Evolutionary conservation across 176 grass and related monocot genomes (phyloP).

Genomic region (Musa itinerans): DNA sequence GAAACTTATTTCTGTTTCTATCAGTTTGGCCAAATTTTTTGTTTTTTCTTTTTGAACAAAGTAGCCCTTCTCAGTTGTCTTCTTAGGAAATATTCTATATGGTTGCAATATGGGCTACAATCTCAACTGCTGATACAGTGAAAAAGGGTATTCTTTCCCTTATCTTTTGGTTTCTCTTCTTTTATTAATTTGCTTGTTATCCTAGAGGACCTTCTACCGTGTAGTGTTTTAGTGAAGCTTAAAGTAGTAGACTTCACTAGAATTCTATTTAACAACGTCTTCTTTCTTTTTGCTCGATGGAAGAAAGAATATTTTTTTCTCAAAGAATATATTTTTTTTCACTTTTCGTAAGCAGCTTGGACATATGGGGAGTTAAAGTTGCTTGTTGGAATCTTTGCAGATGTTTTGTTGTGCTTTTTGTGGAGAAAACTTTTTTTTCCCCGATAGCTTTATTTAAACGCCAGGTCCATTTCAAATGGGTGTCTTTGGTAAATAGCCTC

Average conservation of each 20-base stretch:
- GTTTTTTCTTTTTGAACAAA: background rate
- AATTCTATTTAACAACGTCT: background rate
- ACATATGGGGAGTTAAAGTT: too few relatives aligned
- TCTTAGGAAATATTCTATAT: too few relatives aligned
- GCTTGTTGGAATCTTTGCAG: background rate
- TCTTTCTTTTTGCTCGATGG: background rate
- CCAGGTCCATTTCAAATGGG: background rate
- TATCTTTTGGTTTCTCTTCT: background rate
- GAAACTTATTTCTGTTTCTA: background rate
- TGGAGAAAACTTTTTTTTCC: background rate
- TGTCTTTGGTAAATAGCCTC: background rate
- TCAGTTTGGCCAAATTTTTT: background rate
- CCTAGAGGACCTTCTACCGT: background rate
- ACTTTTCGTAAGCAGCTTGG: too few relatives aligned
- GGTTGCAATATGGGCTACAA: background rate
- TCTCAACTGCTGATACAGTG: background rate
- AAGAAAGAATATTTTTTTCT: background rate
- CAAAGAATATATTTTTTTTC: too few relatives aligned
- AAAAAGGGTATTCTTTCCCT: background rate
- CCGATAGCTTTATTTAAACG: background rate
- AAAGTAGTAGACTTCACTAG: background rate
- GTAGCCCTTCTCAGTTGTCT: background rate
- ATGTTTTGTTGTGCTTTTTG: background rate
- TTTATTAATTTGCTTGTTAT: background rate
- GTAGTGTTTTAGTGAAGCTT: background rate